Base-by-base conservation (phyloP, 441 rosid genomes). In the Euphorbia schlechtendalii region DNA sequence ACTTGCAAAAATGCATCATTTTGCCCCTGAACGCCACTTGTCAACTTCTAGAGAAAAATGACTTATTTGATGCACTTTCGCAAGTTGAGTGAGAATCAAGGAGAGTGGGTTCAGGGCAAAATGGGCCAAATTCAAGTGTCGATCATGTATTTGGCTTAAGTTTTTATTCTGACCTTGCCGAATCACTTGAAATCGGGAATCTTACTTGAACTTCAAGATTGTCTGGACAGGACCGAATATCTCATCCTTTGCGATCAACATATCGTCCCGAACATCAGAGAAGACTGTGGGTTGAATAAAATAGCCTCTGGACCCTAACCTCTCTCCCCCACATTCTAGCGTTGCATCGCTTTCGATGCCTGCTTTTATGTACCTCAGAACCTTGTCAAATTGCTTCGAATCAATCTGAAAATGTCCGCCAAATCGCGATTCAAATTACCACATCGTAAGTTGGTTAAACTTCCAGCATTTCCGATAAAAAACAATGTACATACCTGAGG, bases 171-270 rank as follows among this genome's bases (percentile, higher is more conserved):
- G n/a, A n/a, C n/a, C n/a, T n/a, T n/a, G n/a, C n/a, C n/a, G n/a
- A n/a, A n/a, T n/a, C n/a, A n/a, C 21, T 15, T 7, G 7, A n/a
- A 48, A 0, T 17, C 48, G 11, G 11, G 20, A 45, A 8, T 49
- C 34, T 71, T 66, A 91, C 96, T 82, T 92, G 84, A 86, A 89
- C 78, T 92, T 92, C 77, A 92, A 77, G 80, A 92, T 87, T 54
- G 96, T 78, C 32, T 92, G 98, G 63, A 92, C 96, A 0, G 98
- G 96, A 51, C 98, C 98, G 5, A 92, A 92, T 49, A 92, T 92
- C 82, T 92, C 98, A 1, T 92, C 96, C 59, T 77, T 74, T 22
- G 96, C 96, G 20, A 92, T 89, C 73, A 80, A 68, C 96, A 92
- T 92, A 55, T 89, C 82, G 17, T 89, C 93, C 98, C 72, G 66